phyloP scores from a whole-genome alignment of 176 grass and related monocot genomes.

The Carex scoparia region DNA sequence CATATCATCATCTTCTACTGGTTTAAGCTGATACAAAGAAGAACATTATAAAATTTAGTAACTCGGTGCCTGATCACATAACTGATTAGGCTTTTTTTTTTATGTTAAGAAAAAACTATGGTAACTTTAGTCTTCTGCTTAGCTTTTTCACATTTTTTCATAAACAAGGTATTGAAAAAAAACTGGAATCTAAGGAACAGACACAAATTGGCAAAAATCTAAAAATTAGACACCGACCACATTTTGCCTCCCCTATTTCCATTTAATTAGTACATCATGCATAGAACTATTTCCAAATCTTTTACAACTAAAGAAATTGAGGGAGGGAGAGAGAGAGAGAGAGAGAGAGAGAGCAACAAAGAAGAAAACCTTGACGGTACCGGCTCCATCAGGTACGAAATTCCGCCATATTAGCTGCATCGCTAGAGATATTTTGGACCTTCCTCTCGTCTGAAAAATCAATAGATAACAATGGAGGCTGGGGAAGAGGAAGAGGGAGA shows the following conservation, averaged over 20 bases:
- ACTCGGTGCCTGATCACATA: not conserved
- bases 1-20: conserved; percentile 91
- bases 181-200: not conserved
- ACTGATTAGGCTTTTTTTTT: not conserved
- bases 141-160: not conserved
- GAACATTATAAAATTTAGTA: not conserved
- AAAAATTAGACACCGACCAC: not conserved
- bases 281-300: not conserved
- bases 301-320: conserved; percentile 1
- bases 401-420: conserved; percentile 64
- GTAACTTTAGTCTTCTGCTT: not conserved
- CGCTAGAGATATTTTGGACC: not conserved
- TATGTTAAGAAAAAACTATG: not conserved
- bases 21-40: conserved; percentile 42
- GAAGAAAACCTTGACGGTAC: conserved; percentile 53
- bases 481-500: not conserved
- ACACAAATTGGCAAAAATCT: not conserved
- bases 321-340: not conserved
- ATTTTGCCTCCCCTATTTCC: not conserved
- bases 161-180: not conserved
- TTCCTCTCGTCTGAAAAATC: not conserved
- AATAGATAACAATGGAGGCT: not conserved
- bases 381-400: conserved; percentile 55
- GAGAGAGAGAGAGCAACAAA: no score
- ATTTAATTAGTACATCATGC: not conserved